Percentiles rank a stretch among this genome's conserved stretches.
phyloP scores from a whole-genome alignment of 768 basidiomycete genomes.

The Podaxis rugospora region DNA sequence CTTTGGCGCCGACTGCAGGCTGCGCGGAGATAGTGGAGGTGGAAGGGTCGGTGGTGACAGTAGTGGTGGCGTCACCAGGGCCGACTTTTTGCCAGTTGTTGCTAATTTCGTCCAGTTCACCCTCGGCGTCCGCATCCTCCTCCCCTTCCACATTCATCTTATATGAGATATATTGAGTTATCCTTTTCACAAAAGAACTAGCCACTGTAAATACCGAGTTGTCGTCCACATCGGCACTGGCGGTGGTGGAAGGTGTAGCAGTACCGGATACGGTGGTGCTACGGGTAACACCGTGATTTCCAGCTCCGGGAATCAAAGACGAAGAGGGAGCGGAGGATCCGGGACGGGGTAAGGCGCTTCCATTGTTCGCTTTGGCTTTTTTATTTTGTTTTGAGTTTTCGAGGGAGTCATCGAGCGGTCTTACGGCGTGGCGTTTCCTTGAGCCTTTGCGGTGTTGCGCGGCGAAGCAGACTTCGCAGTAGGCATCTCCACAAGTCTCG shows the following conservation, averaged over 20 bases:
- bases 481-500: constrained; percentile 66
- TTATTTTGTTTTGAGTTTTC: constrained; percentile 19
- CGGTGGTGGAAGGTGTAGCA: constrained; percentile 4
- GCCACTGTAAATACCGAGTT: constrained; percentile 28
- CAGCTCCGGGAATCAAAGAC: neutral
- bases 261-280: neutral
- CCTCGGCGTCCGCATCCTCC: constrained; percentile 17
- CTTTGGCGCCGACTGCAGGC: constrained; percentile 52
- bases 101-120: constrained; percentile 31
- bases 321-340: neutral
- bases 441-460: constrained; percentile 82
- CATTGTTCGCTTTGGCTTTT: constrained; percentile 24
- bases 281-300: neutral
- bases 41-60: constrained; percentile 20
- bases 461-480: constrained; percentile 84
- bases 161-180: constrained; percentile 14
- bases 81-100: constrained; percentile 40
- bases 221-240: constrained; percentile 14
- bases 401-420: constrained; percentile 31
- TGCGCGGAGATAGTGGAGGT: constrained; percentile 40
- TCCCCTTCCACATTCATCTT: constrained; percentile 46
- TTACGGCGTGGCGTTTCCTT: constrained; percentile 58
- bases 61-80: constrained; percentile 15
- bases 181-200: constrained; percentile 8
- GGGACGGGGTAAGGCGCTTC: constrained; percentile 7